Evolutionary conservation across 2,329 filamentous ascomycete genomes (phyloP).

Genomic region (Arthrobotrys musiformis): DNA sequence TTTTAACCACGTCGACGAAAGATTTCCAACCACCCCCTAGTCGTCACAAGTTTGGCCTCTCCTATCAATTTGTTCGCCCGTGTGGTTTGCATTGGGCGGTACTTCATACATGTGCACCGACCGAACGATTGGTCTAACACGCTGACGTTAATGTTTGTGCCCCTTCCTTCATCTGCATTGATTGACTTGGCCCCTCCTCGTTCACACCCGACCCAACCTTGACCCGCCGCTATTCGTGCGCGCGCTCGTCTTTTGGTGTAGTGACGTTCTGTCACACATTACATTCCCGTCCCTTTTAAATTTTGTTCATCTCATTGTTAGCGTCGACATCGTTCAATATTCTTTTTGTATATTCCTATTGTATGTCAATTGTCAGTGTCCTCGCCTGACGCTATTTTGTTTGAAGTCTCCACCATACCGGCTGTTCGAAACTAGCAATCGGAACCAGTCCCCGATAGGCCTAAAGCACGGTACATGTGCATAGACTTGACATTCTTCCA

Average conservation of each 20-base stretch:
- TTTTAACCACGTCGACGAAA: constrained; percentile 26
- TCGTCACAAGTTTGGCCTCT: constrained; percentile 5
- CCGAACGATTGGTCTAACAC: constrained; percentile 28
- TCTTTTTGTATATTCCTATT: constrained; percentile 4
- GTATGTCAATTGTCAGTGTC: constrained; percentile 11
- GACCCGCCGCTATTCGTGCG: constrained; percentile 14
- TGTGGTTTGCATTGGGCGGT: constrained; percentile 23
- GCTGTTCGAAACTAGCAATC: constrained; percentile 24
- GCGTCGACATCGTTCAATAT: background rate
- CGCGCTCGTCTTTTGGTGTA: constrained; percentile 10
- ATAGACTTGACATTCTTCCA: constrained; percentile 8
- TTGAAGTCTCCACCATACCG: constrained; percentile 11
- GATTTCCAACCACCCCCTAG: background rate
- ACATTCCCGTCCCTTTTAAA: constrained; percentile 35
- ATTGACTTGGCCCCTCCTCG: constrained; percentile 12
- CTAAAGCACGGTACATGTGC: constrained; percentile 21
- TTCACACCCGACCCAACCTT: background rate
- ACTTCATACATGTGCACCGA: constrained; percentile 14
- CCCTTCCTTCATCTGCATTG: constrained; percentile 9
- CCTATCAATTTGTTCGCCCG: constrained; percentile 5
- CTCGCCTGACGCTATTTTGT: constrained; percentile 19
- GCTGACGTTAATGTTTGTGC: constrained; percentile 45
- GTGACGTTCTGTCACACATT: constrained; percentile 39
- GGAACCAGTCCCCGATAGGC: constrained; percentile 38
- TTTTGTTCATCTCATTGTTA: constrained; percentile 9